Evolutionary conservation across 164 flowering plant genomes (phyloP).

Genomic region (Kingdonia uniflora): DNA sequence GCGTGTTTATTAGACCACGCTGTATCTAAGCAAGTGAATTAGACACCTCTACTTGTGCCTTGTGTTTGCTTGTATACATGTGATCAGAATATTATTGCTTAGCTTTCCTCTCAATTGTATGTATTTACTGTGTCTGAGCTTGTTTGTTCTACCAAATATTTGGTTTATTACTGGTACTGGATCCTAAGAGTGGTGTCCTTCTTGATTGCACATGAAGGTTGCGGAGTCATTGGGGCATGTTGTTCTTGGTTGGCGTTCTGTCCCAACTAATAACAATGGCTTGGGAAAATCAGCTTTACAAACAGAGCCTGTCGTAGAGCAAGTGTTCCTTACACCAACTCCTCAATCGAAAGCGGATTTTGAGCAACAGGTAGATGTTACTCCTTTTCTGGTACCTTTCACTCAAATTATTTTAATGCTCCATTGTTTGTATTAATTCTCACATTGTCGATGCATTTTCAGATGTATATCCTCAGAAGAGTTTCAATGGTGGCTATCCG

Average conservation of each 20-base stretch:
- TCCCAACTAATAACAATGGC: conserved; percentile 83
- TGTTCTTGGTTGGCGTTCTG: conserved; percentile 95
- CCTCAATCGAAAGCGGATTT: conserved; percentile 70
- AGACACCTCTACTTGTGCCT: too few species aligned
- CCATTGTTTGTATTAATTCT: background rate
- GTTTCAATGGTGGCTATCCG: conserved; percentile 87
- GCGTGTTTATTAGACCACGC: too few species aligned
- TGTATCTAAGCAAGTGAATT: too few species aligned
- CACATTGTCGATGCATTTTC: conserved; percentile 10
- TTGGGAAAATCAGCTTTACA: conserved; percentile 83
- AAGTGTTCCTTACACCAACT: conserved; percentile 78
- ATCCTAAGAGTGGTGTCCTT: background rate
- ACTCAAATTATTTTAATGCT: background rate
- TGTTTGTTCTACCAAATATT: too few species aligned
- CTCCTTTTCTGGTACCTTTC: background rate
- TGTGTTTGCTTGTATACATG: too few species aligned
- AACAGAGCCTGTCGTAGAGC: conserved; percentile 94
- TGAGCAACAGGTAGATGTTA: conserved; percentile 72
- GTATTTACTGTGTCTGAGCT: too few species aligned
- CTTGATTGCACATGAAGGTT: conserved; percentile 37
- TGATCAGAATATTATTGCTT: too few species aligned
- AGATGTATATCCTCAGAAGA: conserved; percentile 96
- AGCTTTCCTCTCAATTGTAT: too few species aligned
- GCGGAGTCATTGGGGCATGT: conserved; percentile 94
- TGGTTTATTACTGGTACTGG: background rate